Evolutionary conservation across 352 stramenopile genomes (phyloP).

Genomic region (Pythium monospermum): DNA sequence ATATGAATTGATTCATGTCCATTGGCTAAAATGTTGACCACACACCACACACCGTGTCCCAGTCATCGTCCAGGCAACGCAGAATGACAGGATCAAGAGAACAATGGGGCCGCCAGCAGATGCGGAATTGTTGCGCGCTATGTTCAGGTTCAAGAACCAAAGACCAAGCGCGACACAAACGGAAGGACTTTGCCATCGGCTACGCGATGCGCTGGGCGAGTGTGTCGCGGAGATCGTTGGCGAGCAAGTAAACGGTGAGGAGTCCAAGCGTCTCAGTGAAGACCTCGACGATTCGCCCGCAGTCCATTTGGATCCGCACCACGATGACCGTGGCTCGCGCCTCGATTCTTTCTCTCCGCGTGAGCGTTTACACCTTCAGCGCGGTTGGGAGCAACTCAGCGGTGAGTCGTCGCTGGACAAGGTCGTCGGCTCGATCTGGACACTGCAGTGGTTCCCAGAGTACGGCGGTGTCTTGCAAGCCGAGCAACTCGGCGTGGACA

Average conservation of each 20-base stretch:
- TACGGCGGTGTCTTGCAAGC: conserved; percentile 37
- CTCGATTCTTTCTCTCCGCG: neutral
- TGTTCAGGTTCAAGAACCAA: conserved; percentile 48
- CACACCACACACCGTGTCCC: too few relatives aligned
- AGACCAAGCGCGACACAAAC: conserved; percentile 30
- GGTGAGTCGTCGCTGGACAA: neutral
- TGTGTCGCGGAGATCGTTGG: conserved; percentile 16
- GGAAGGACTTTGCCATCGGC: conserved; percentile 13
- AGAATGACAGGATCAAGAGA: too few relatives aligned
- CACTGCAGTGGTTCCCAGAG: conserved; percentile 27
- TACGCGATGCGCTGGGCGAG: conserved; percentile 19
- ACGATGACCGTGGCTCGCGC: neutral
- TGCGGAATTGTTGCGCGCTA: conserved; percentile 20
- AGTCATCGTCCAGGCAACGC: too few relatives aligned
- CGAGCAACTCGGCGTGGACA: conserved; percentile 10
- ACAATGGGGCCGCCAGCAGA: too few relatives aligned
- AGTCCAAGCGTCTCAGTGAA: neutral
- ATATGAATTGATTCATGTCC: too few relatives aligned
- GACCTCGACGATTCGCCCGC: neutral
- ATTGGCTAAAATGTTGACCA: too few relatives aligned
- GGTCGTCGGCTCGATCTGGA: neutral
- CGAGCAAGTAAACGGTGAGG: conserved; percentile 1
- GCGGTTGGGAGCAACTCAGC: neutral
- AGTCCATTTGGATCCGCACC: too few relatives aligned
- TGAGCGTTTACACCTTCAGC: neutral